Evolutionary conservation across 352 stramenopile genomes (phyloP).

Genomic region (Aphanomyces invadans): DNA sequence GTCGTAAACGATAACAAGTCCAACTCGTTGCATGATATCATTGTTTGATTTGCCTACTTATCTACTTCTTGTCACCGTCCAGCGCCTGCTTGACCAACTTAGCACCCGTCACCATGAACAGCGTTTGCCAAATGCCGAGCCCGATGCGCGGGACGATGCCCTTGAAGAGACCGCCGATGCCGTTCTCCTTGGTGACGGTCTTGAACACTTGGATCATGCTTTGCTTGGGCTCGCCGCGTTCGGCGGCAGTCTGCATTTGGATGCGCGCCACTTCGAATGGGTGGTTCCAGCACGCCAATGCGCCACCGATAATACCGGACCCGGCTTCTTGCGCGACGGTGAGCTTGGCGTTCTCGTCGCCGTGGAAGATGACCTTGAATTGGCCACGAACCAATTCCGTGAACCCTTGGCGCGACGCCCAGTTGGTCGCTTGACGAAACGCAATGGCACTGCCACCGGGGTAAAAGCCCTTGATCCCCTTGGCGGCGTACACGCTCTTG

Average conservation of each 20-base stretch:
- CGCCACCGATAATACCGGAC: constrained; percentile 79
- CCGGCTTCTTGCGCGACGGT: constrained; percentile 80
- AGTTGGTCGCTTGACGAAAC: constrained; percentile 89
- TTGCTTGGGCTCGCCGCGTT: constrained; percentile 82
- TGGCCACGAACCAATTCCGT: constrained; percentile 80
- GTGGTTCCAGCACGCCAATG: constrained; percentile 87
- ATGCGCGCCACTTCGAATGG: constrained; percentile 88
- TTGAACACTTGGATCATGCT: constrained; percentile 88
- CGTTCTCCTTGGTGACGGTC: constrained; percentile 78
- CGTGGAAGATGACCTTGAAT: constrained; percentile 83
- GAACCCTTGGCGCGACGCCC: constrained; percentile 82
- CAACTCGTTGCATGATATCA: not conserved
- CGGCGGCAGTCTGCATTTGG: constrained; percentile 86
- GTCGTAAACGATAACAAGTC: no score
- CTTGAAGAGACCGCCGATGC: constrained; percentile 80
- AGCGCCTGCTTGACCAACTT: constrained; percentile 85
- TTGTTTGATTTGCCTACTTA: constrained; percentile 2
- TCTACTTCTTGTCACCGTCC: constrained; percentile 19
- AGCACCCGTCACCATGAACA: constrained; percentile 89
- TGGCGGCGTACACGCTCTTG: constrained; percentile 70
- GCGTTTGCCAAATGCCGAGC: constrained; percentile 86
- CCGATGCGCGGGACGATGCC: constrained; percentile 82
- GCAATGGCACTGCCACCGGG: constrained; percentile 84
- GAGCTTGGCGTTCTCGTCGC: constrained; percentile 77
- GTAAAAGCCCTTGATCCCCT: constrained; percentile 88